Evolutionary conservation across 768 basidiomycete species (phyloP).

Genomic region (Termitomyces sp.): DNA sequence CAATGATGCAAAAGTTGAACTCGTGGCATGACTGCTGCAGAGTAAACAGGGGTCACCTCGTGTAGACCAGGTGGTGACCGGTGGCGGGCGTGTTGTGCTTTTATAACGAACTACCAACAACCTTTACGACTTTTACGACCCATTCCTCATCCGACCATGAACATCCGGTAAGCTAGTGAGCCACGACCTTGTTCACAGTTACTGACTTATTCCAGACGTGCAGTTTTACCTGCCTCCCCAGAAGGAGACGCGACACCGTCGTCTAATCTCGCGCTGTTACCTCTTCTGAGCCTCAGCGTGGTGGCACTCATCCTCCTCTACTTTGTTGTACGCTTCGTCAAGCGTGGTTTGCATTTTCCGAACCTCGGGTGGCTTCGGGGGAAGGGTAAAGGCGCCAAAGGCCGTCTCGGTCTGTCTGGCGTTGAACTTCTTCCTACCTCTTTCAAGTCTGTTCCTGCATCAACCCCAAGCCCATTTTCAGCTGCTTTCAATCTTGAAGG

Average conservation of each 20-base stretch:
- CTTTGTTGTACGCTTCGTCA: slow-evolving; percentile 13
- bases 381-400: slow-evolving; percentile 16
- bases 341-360: slow-evolving; percentile 12
- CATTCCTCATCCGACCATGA: slow-evolving; percentile 7
- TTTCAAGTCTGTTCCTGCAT: slow-evolving; percentile 12
- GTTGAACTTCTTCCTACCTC: slow-evolving; percentile 21
- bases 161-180: slow-evolving; percentile 9
- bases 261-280: slow-evolving; percentile 12
- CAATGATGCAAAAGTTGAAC: slow-evolving; percentile 3
- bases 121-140: slow-evolving; percentile 12
- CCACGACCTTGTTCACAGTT: not conserved
- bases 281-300: slow-evolving; percentile 15
- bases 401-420: slow-evolving; percentile 13
- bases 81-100: slow-evolving; percentile 8
- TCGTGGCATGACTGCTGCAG: slow-evolving; percentile 6
- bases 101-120: slow-evolving; percentile 9
- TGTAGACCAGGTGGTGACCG: slow-evolving; percentile 13
- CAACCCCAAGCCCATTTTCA: slow-evolving; percentile 11
- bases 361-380: slow-evolving; percentile 18
- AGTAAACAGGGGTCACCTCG: slow-evolving; percentile 10
- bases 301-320: slow-evolving; percentile 12
- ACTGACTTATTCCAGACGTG: slow-evolving; percentile 10
- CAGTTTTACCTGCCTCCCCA: slow-evolving; percentile 8
- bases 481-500: slow-evolving; percentile 14
- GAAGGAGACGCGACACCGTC: slow-evolving; percentile 6